These are phyloP conservation scores for Arachnomyces sp. DNA, from an alignment of 2,329 filamentous ascomycete genomes.

Conservation along the genomic window DNA sequence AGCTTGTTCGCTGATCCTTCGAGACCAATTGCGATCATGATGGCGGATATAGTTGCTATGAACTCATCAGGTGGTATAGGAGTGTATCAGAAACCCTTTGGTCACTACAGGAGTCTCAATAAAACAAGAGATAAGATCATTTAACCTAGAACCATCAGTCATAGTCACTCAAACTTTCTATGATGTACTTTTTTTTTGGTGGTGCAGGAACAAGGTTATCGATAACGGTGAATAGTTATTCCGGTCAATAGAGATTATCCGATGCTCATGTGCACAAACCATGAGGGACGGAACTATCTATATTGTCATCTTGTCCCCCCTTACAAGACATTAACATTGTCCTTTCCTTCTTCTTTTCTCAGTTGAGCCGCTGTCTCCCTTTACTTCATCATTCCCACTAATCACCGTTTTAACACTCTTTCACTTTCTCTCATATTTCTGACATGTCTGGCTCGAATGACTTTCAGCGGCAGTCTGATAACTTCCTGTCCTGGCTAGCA, in stretches of 20 bases:
- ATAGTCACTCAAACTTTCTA: no score
- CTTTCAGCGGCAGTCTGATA: slow-evolving; percentile 41
- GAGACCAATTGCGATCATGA: slow-evolving; percentile 62
- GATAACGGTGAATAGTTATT: slow-evolving; percentile 9
- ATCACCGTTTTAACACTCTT: slow-evolving; percentile 10
- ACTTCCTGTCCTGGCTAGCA: slow-evolving; percentile 53
- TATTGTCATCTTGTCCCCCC: background rate
- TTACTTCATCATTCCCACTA: slow-evolving; percentile 7
- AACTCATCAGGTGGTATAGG: no score
- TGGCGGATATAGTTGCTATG: slow-evolving; percentile 7
- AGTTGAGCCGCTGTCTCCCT: slow-evolving; percentile 6
- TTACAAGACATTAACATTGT: background rate
- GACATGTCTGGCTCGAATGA: slow-evolving; percentile 21
- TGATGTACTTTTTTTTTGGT: slow-evolving; percentile 15
- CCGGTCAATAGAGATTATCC: slow-evolving; percentile 8
- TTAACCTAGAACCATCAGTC: no score
- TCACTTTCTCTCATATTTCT: slow-evolving; percentile 7
- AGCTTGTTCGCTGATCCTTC: slow-evolving; percentile 98
- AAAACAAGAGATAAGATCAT: no score
- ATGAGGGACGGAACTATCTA: slow-evolving; percentile 7
- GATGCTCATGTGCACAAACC: slow-evolving; percentile 5
- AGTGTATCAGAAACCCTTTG: no score
- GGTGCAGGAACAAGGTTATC: slow-evolving; percentile 24
- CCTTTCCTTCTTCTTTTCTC: slow-evolving; percentile 8
- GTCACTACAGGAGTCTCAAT: no score